Evolutionary conservation across 1,284 basidiomycete species (phyloP), one percentile per base, ranked within the genome.

Genomic region (Marasmius tenuissimus): DNA sequence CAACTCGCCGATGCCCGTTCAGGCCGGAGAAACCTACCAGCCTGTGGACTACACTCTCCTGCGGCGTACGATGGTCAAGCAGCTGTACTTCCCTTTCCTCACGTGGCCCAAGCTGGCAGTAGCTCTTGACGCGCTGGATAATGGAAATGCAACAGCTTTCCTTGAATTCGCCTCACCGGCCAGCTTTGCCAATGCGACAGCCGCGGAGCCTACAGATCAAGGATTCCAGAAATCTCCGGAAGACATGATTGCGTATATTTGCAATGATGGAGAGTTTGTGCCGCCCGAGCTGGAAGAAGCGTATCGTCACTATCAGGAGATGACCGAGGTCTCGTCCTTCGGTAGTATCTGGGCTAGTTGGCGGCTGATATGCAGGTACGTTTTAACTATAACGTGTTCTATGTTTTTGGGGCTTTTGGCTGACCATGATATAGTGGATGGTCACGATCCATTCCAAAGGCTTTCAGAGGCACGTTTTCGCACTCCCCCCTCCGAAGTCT

Each of bases 201-300:
- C 2, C 27, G 27, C 27, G 27, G 27, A 27, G 27, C 27, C 27
- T 27, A 27, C 27, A 27, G 27, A 27, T 4, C 27, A 27, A 54
- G 9, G 10, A 34, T 58, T 58, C 38, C 4, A 34, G 38, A 50
- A 48, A 27, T 4, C 2, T 4, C 27, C 27, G 4, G 27, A 27
- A 27, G 27, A 27, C 4, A 27, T 27, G 27, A 27, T 4, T 27
- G 27, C 27, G 27, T 27, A 27, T 7, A 3, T 49, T 0, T 70
- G 68, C 40, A 68, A 67, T 20, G 68, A 70, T 37, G 66, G 59
- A 7, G 57, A 40, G 16, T 56, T 48, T 2, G 61, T 67, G 11
- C 48, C 60, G 1, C 5, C 34, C 5, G 42, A 38, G 8, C 61
- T 62, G 35, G 65, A 66, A 20, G 63, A 61, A 11, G 18, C 48